phyloP scores from a whole-genome alignment of 1,139 yeast species.

The Geotrichum carabidarum region DNA sequence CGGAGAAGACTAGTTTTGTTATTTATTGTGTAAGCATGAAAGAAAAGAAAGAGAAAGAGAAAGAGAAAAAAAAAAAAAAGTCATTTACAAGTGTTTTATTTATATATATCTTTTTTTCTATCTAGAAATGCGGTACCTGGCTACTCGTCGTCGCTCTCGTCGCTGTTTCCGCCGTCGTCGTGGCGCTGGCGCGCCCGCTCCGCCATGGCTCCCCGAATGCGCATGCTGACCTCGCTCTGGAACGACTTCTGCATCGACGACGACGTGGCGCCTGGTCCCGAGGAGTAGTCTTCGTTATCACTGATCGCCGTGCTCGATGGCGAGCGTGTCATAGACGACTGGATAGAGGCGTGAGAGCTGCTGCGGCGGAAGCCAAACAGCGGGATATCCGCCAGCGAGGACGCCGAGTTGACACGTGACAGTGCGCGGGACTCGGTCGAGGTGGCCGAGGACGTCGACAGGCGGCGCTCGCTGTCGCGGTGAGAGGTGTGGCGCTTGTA shows the following conservation, averaged over 20 bases:
- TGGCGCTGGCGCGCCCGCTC: slow-evolving; percentile 22
- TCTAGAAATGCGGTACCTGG: neutral
- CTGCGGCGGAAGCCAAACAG: slow-evolving; percentile 40
- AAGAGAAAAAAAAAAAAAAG: neutral
- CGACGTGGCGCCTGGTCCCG: slow-evolving; percentile 18
- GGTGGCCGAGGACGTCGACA: slow-evolving; percentile 22
- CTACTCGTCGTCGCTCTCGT: slow-evolving; percentile 6
- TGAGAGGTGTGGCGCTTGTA: neutral
- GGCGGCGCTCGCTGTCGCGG: slow-evolving; percentile 1
- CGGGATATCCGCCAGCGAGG: slow-evolving; percentile 53
- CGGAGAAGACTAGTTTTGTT: slow-evolving; percentile 55
- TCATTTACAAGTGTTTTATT: neutral
- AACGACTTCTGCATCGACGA: slow-evolving; percentile 20
- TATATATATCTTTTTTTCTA: neutral
- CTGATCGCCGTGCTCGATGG: slow-evolving; percentile 12
- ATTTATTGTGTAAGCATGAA: neutral
- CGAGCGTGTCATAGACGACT: slow-evolving; percentile 2
- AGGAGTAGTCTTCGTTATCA: neutral
- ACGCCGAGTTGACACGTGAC: slow-evolving; percentile 50
- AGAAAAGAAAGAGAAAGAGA: neutral
- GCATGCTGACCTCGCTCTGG: slow-evolving; percentile 29
- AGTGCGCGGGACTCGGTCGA: slow-evolving; percentile 46
- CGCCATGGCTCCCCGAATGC: slow-evolving; percentile 33
- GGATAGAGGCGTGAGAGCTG: slow-evolving; percentile 9
- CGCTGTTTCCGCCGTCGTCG: slow-evolving; percentile 12